Base-by-base conservation (phyloP, 345 rosid genomes). In the Acer negundo region DNA sequence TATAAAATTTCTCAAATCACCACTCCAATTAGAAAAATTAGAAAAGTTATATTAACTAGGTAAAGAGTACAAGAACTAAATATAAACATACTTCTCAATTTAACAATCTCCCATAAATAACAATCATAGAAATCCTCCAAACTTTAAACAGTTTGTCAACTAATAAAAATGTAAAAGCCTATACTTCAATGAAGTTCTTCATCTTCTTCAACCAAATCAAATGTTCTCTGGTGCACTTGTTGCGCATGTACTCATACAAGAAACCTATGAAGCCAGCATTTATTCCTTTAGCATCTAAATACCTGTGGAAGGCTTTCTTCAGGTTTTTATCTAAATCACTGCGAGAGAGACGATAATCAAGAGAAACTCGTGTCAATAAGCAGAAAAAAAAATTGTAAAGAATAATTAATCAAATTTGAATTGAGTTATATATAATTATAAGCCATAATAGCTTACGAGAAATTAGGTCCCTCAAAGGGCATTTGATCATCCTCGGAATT, bases 241-340 rank as follows among this genome's bases (percentile, higher is more conserved):
- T 91, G 78, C 89, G 83, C 98, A 93, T 93, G 83, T 95, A 92
- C 86, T 91, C 99, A 64, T 89, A 93, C 85, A 95, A 82, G 93
- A 90, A 93, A 81, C 90, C 90, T 74, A 91, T 86, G 6, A 86
- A 85, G 84, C 90, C 84, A 23, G 96, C 89, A 69, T 83, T 89
- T 77, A 95, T 85, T 75, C 97, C 98, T 84, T 98, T 85, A 42
- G 88, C 82, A 81, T 90, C 95, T 42, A 92, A 74, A 67, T 91
- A 92, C 85, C 98, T 95, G 89, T 38, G 38, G 38, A 35, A 35
- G 38, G 38, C 38, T 4, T 35, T 3, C 38, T 35, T 35, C 38
- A 35, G 38, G 1, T 35, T 35, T 35, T 35, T 4, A 35, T 35
- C 38, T 35, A 35, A 35, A 35, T 35, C 38, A 35, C 38, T 35